Conservation (phyloP, 1,139 yeast species). For the Tardiomyces depauwii region DNA sequence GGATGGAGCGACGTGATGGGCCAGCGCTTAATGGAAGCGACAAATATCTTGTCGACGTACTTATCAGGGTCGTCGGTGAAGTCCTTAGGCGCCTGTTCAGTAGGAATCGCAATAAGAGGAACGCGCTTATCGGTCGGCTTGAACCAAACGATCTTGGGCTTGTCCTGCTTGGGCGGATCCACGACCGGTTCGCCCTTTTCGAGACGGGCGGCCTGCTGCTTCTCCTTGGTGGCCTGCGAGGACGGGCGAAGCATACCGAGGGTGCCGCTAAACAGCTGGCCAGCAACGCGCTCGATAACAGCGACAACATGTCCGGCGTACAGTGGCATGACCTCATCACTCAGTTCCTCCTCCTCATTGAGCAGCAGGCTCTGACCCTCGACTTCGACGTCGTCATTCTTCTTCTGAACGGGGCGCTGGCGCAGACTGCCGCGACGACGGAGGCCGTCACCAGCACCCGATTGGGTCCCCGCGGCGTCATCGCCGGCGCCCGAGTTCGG, state of each 20-base stretch:
- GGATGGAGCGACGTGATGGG: slow-evolving; percentile 98
- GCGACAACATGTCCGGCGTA: slow-evolving; percentile 99
- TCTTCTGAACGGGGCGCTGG: slow-evolving; percentile 96
- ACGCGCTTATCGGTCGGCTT: slow-evolving; percentile 97
- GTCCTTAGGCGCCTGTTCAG: slow-evolving; percentile 95
- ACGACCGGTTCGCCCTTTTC: slow-evolving; percentile 34
- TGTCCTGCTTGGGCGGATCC: slow-evolving; percentile 12
- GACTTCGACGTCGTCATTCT: slow-evolving; percentile 95
- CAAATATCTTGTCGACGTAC: slow-evolving; percentile 73
- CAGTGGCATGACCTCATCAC: slow-evolving; percentile 84
- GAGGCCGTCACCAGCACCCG: slow-evolving; percentile 27
- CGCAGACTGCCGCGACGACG: slow-evolving; percentile 84
- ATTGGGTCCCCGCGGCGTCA: slow-evolving; percentile 11
- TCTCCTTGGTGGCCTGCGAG: slow-evolving; percentile 82
- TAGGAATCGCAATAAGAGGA: slow-evolving; percentile 94
- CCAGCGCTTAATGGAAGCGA: slow-evolving; percentile 96
- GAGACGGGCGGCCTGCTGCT: slow-evolving; percentile 44
- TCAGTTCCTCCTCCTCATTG: slow-evolving; percentile 92
- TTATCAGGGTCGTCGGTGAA: slow-evolving; percentile 86
- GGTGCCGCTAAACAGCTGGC: slow-evolving; percentile 84
- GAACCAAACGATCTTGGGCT: slow-evolving; percentile 95
- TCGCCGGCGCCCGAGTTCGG: slow-evolving; percentile 6
- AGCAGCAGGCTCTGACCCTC: slow-evolving; percentile 89
- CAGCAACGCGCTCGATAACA: slow-evolving; percentile 93
- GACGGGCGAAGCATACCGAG: slow-evolving; percentile 90